Conservation (phyloP, 192 early-diverging fungal species). For the Chytriomyces hyalinus region DNA sequence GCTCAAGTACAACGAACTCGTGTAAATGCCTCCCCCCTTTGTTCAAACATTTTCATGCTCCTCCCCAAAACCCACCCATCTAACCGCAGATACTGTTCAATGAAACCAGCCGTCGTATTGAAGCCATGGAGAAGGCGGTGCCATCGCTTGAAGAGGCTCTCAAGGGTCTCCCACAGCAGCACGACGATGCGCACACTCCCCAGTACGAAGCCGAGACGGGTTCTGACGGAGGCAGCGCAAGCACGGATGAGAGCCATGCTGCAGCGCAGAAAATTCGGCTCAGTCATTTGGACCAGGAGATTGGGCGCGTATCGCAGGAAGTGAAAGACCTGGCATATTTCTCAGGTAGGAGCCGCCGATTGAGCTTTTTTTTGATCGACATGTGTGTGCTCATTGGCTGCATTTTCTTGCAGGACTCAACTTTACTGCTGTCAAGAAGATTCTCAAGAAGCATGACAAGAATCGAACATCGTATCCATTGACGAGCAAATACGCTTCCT, state of each 20-base stretch:
- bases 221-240: conserved; percentile 8
- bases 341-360: neutral
- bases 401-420: conserved; percentile 25
- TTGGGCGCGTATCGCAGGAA: conserved; percentile 31
- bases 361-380: conserved; percentile 10
- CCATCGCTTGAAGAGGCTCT: conserved; percentile 26
- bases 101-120: neutral
- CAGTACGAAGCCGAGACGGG: conserved; percentile 21
- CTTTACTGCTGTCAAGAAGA: conserved; percentile 43
- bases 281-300: conserved; percentile 22
- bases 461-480: conserved; percentile 73
- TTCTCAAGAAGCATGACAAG: conserved; percentile 98
- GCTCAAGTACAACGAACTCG: conserved; percentile 36
- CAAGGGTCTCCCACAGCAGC: neutral
- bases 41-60: too few species aligned
- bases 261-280: conserved; percentile 28
- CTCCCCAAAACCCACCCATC: neutral
- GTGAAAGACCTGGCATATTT: conserved; percentile 39
- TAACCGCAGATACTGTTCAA: neutral
- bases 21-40: neutral
- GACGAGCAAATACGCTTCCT: conserved; percentile 75
- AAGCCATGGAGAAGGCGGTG: conserved; percentile 23
- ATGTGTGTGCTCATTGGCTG: neutral
- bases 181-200: neutral
- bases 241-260: conserved; percentile 8